Evolutionary conservation across 305 asterid genomes (phyloP), one percentile per base, ranked within the genome.

Genomic region (Fraxinus greggii): DNA sequence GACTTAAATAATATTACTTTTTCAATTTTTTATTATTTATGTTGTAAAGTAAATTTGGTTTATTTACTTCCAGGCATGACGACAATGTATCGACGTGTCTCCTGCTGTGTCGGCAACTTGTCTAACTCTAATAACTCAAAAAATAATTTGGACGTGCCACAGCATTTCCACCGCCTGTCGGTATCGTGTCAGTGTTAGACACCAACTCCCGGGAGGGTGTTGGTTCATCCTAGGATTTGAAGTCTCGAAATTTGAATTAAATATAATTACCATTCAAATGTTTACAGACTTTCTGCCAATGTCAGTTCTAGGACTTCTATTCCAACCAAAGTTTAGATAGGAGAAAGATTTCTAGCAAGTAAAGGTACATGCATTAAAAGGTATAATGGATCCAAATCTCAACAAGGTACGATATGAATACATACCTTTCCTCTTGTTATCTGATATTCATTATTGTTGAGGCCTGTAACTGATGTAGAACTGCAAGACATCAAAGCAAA

Each of bases 361-460:
- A n/a, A 5, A 19, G 10, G 69, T 2, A 51, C 21, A 17, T 17
- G 23, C 61, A 51, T 59, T 12, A 19, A 56, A 24, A 26, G 63
- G 19, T 21, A 35, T 15, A 40, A 56, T 35, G 23, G 56, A 70
- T 59, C 56, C 32, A 9, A 4, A 17, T n/a, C 36, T 72, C 15
- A 35, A n/a, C 56, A 3, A 72, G 45, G 59, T 10, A 85, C 40
- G 76, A 83, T 36, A 75, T 8, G 5, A 76, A 75, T 17, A 76
- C 32, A 77, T 87, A 95, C 99, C 93, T 90, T 88, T 89, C 98
- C 99, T 79, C 98, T 87, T 7, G 95, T 72, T 82, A 95, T 95
- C 90, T 95, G 99, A 87, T 95, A 94, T 85, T 94, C 99, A 72
- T 93, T 95, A 89, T 94, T 95, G 91, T 95, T 95, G 81, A 95